Conservation (phyloP, 768 basidiomycete species). For the Floccularia luteovirens region DNA sequence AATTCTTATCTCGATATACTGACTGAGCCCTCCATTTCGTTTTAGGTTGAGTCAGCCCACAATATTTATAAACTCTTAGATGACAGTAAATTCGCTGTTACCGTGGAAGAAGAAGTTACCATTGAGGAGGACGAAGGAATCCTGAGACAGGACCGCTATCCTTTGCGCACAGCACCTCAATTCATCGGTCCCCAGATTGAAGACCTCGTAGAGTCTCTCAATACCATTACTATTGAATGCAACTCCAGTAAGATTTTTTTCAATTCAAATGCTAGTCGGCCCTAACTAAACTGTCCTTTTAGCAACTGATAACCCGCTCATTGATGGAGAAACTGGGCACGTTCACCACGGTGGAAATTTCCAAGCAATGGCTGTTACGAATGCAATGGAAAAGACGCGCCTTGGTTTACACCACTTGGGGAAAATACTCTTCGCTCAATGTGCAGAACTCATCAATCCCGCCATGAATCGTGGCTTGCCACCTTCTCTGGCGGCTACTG, state of each 20-base stretch:
- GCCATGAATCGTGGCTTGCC: constrained; percentile 78
- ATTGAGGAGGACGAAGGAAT: constrained; percentile 67
- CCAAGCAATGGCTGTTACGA: constrained; percentile 82
- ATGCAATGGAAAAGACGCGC: constrained; percentile 84
- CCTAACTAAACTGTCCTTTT: constrained; percentile 5
- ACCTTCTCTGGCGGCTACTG: constrained; percentile 70
- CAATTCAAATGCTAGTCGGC: background rate
- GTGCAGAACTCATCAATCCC: constrained; percentile 68
- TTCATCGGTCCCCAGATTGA: constrained; percentile 85
- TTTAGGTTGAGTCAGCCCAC: constrained; percentile 65
- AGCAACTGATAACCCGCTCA: constrained; percentile 86
- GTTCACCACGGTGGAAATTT: constrained; percentile 86
- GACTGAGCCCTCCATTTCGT: constrained; percentile 1
- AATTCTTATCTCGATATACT: background rate
- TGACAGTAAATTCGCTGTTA: constrained; percentile 60
- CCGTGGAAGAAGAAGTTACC: constrained; percentile 62
- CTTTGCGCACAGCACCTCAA: constrained; percentile 71
- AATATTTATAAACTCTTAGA: constrained; percentile 64
- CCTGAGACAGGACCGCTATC: constrained; percentile 76
- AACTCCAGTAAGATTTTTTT: constrained; percentile 59
- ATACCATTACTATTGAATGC: constrained; percentile 64
- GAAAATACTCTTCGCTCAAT: constrained; percentile 61
- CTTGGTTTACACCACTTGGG: constrained; percentile 64
- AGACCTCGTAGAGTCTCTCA: constrained; percentile 60
- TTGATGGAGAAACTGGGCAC: constrained; percentile 57